phyloP scores from a whole-genome alignment of 305 asterid species.

The Lippia alba region DNA sequence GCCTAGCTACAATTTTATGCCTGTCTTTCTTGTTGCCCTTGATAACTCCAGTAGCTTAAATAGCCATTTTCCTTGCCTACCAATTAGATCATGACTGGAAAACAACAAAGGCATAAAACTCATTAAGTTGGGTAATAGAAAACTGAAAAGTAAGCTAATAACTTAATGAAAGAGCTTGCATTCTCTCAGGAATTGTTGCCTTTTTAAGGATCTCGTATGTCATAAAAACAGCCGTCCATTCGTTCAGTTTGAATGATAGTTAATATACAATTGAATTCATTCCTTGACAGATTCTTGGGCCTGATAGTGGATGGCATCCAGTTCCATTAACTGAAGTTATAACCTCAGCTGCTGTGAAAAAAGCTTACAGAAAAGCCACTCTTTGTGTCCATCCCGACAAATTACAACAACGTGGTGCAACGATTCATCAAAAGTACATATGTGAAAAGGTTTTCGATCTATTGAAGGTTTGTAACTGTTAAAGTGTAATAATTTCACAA shows the following conservation, averaged over 20 bases:
- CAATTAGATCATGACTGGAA: no score
- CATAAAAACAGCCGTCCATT: not conserved
- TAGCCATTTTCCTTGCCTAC: not conserved
- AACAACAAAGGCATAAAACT: not conserved
- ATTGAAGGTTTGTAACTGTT: no score
- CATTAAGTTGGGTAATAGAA: not conserved
- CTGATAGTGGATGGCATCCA: constrained; percentile 95
- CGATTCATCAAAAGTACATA: constrained; percentile 84
- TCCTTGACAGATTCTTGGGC: constrained; percentile 81
- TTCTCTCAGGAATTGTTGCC: not conserved
- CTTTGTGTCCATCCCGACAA: constrained; percentile 97
- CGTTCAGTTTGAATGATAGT: no score
- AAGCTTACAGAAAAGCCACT: constrained; percentile 89
- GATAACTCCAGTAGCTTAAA: not conserved
- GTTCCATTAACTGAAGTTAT: constrained; percentile 86
- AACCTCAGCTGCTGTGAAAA: constrained; percentile 83
- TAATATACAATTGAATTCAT: not conserved
- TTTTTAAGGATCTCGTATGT: not conserved
- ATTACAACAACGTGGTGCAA: constrained; percentile 95
- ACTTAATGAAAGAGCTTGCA: not conserved
- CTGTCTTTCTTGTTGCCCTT: not conserved
- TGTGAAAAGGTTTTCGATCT: constrained; percentile 96
- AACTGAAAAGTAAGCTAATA: not conserved
- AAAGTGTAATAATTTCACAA: constrained; percentile 37
- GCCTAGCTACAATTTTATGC: no score